Base-by-base conservation (phyloP, 192 early-diverging fungal genomes). In the Funneliformis geosporum region DNA sequence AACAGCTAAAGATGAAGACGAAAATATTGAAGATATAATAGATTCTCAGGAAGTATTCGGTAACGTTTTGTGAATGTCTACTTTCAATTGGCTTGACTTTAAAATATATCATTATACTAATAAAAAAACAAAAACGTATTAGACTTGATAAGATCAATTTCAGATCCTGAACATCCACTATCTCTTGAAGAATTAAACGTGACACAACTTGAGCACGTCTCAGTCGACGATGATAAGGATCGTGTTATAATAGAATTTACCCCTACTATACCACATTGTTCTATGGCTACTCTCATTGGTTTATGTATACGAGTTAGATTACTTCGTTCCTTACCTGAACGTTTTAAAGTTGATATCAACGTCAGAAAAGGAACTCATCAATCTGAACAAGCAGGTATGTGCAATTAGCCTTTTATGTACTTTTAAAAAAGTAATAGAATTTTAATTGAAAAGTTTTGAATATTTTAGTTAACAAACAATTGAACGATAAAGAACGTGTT, bases 401-500 rank as follows among this genome's bases (percentile, higher is more conserved):
- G 16, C 28, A 6, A 25, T 47, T 25, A 0, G 21, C 5, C 42
- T 21, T 42, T 33, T 68, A 40, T 27, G 27, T 62, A 65, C 10
- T 25, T 27, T 28, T 23, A 27, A 16, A 50, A 25, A 83, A 83
- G 80, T 23, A 47, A 25, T 43, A 16, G 5, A 39, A 50, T 76
- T 27, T 44, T 12, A 25, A 28, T 33, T 33, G 33, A 33, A 33
- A 33, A 33, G 2, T 33, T 33, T 33, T 33, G 33, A 33, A 33
- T 33, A 33, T 33, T 33, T 33, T 64, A 71, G 96, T 99, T 76
- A 99, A 99, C 84, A 99, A 98, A 85, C 98, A 99, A 83, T 87
- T 99, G 73, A 99, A 99, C 86, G 97, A 98, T 81, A 99, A 99
- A 90, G 98, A 99, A 79, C 89, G 98, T 27, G 98, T 98, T 14